phyloP scores from a whole-genome alignment of 1,284 basidiomycete species.

The Gomphus sp. region DNA sequence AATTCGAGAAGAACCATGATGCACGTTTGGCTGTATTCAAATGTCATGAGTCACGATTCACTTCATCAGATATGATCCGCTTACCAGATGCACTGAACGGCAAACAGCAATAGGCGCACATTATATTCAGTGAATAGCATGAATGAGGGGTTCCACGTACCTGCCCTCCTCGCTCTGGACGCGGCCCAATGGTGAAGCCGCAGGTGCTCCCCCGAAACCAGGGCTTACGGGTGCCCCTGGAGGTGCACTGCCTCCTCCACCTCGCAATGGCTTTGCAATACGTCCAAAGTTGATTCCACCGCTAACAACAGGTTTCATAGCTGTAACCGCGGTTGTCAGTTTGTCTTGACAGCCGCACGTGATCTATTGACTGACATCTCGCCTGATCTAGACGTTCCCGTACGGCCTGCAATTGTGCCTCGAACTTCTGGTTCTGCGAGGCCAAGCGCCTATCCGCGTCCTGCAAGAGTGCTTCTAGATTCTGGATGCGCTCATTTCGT shows the following conservation, averaged over 20 bases:
- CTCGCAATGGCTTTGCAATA: constrained; percentile 94
- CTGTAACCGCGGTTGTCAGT: constrained; percentile 28
- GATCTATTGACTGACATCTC: constrained; percentile 53
- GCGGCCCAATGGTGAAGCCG: constrained; percentile 53
- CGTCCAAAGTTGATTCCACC: constrained; percentile 80
- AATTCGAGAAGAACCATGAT: constrained; percentile 68
- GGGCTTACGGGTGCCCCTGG: constrained; percentile 32
- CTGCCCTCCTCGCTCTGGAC: constrained; percentile 73
- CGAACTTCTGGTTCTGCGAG: constrained; percentile 92
- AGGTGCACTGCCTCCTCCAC: constrained; percentile 65
- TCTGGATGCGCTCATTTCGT: constrained; percentile 95
- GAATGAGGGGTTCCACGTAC: constrained; percentile 36
- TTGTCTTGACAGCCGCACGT: constrained; percentile 1
- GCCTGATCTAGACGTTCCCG: constrained; percentile 89
- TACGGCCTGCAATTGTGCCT: constrained; percentile 84
- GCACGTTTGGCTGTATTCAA: constrained; percentile 62
- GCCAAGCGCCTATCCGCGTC: constrained; percentile 90
- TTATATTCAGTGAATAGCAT: constrained; percentile 12
- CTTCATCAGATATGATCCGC: background rate
- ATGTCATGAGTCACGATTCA: constrained; percentile 1
- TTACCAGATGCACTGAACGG: constrained; percentile 31
- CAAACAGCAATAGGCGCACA: background rate
- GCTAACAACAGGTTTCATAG: constrained; percentile 64
- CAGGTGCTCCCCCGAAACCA: constrained; percentile 33
- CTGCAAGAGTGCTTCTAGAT: constrained; percentile 85